Evolutionary conservation across 495 filamentous ascomycete species (phyloP), one percentile per base, ranked within the genome.

Genomic region (Aspergillus panamensis): DNA sequence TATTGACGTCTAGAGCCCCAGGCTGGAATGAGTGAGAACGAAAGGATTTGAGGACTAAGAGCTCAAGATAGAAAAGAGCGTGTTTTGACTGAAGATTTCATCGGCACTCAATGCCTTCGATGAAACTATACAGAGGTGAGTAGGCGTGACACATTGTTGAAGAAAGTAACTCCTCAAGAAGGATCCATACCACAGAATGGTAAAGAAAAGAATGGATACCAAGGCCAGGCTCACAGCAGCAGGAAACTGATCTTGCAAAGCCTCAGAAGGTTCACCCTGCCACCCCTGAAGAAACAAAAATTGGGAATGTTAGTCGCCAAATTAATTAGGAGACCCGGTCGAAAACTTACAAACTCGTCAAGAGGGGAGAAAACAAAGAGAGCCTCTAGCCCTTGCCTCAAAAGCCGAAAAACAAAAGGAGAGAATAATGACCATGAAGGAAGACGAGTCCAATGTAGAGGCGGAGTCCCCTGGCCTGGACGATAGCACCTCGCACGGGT

Each of bases 61-160:
- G 62, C 57, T 61, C 62, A 63, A 60, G 48, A 37, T 51, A 42
- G 54, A 59, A 53, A 48, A 59, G 62, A 62, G 59, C 35, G 52
- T 66, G 45, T 4, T 21, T 49, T 58, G 40, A 62, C 47, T 59
- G 40, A 72, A 33, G 62, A 66, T 64, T 61, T 64, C 14, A 69
- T 65, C 33, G 68, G 66, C 71, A 73, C 55, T 76, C 73, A 76
- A 74, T 73, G 69, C 70, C 73, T 64, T 64, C 69, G 55, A 55
- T 62, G 55, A 33, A 20, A 42, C 13, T 39, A 21, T 16, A 48
- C 17, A 55, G 9, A n/a, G 8, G 44, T 55, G 37, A 55, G 58
- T 45, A 54, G 44, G 52, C 17, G 45, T 21, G 47, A 43, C 9
- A 49, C 17, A 37, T 10, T 32, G 20, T 10, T 32, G 20, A 51